A percentile compares a stretch with the other conserved stretches of the same genome.
Conservation (phyloP, 352 stramenopile species). For the Pythium brassicae region DNA sequence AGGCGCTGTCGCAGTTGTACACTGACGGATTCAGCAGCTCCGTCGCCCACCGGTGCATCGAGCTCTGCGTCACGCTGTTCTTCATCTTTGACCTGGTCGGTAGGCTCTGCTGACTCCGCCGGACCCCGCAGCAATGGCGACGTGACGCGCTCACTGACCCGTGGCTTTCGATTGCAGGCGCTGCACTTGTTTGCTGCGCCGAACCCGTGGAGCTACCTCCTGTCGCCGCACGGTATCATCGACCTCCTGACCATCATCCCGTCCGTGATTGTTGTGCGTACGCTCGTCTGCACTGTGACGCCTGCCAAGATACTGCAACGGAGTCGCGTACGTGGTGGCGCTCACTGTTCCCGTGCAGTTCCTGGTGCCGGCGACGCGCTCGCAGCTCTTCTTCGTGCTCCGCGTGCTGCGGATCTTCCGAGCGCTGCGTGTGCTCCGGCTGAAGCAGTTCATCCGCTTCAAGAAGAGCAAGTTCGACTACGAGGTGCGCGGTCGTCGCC, state of each 20-base stretch:
- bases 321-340: too few relatives aligned
- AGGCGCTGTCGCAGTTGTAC: conserved; percentile 54
- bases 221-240: conserved; percentile 53
- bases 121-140: not conserved
- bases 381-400: conserved; percentile 57
- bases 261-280: conserved; percentile 46
- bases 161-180: conserved; percentile 8
- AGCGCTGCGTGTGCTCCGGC: conserved; percentile 47
- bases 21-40: conserved; percentile 17
- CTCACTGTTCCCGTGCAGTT: conserved; percentile 23
- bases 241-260: conserved; percentile 71
- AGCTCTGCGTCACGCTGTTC: conserved; percentile 43
- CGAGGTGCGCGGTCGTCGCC: conserved; percentile 25
- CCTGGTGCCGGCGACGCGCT: conserved; percentile 34
- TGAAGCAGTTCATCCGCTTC: conserved; percentile 55
- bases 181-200: conserved; percentile 47
- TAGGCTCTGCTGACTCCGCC: too few relatives aligned
- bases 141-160: not conserved
- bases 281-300: too few relatives aligned
- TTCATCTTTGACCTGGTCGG: conserved; percentile 71
- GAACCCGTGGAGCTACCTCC: conserved; percentile 36
- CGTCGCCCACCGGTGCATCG: conserved; percentile 16
- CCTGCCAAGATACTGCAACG: too few relatives aligned
- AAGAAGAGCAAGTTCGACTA: conserved; percentile 74
- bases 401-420: conserved; percentile 68